Percentiles rank a stretch among this genome's conserved stretches.
Evolutionary conservation across 202 grass and related monocot species (phyloP).

Genomic region (Brachypodium distachyon): DNA sequence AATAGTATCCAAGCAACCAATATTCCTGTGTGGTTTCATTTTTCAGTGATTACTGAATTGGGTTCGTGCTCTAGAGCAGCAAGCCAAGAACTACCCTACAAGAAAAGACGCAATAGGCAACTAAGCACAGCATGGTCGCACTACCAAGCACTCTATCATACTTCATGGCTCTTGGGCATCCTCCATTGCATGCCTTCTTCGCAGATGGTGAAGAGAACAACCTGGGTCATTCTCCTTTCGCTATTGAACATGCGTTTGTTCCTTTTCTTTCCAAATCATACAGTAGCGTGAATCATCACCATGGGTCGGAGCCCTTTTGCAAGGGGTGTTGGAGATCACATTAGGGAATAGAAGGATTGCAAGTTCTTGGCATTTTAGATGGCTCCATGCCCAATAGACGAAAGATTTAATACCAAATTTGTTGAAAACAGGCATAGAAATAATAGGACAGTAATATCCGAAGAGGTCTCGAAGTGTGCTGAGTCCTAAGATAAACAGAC

Average conservation of each 20-base stretch:
- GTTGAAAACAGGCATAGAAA: not conserved
- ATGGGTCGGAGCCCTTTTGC: not conserved
- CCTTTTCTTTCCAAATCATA: not conserved
- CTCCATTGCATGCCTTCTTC: not conserved
- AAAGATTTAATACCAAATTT: not conserved
- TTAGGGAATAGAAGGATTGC: not conserved
- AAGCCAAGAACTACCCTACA: not conserved
- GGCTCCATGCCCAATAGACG: not conserved
- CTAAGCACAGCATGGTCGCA: not conserved
- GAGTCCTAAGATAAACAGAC: not conserved
- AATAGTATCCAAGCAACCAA: too few species aligned
- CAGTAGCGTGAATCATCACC: not conserved
- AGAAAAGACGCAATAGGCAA: not conserved
- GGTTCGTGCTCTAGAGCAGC: not conserved
- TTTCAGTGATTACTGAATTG: too few species aligned
- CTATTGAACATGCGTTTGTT: not conserved
- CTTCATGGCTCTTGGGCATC: not conserved
- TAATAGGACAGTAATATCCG: not conserved
- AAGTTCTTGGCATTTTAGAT: not conserved
- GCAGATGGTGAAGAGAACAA: not conserved
- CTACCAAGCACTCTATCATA: not conserved
- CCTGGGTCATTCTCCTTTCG: not conserved
- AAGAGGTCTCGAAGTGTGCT: not conserved
- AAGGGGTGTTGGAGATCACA: not conserved
- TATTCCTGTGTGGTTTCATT: too few species aligned